Conservation (phyloP, 2,329 filamentous ascomycete species). For the Neoscytalidium dimidiatum region DNA sequence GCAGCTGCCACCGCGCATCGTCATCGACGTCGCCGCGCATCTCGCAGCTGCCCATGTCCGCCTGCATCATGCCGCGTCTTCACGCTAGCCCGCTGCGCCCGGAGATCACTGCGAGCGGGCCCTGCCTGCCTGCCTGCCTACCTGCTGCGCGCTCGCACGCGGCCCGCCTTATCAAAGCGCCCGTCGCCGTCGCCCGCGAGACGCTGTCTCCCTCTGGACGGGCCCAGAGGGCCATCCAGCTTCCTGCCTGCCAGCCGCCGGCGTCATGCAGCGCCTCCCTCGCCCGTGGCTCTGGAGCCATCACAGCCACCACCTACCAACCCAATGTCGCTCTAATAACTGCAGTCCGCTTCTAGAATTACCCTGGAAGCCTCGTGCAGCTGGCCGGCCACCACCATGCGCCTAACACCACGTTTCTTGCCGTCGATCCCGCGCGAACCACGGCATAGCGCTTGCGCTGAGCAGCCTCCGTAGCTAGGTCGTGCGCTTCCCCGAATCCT, state of each 20-base stretch:
- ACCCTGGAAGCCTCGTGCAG: slow-evolving; percentile 1
- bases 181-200: background rate
- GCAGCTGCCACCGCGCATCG: background rate
- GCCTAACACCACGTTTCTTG: slow-evolving; percentile 4
- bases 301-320: background rate
- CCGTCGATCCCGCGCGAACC: background rate
- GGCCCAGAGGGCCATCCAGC: too few relatives aligned
- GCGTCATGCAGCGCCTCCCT: background rate
- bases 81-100: background rate
- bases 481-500: background rate
- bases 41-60: background rate
- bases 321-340: background rate
- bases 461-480: background rate
- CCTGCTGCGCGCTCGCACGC: background rate
- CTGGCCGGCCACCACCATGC: background rate
- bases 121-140: background rate
- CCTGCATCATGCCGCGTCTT: slow-evolving; percentile 8
- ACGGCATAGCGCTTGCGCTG: background rate
- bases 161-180: background rate
- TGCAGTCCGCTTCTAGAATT: slow-evolving; percentile 11
- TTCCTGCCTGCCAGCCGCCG: background rate
- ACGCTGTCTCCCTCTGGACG: background rate
- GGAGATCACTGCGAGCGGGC: slow-evolving; percentile 5
- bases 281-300: background rate
- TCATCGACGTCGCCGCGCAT: background rate